phyloP scores from a whole-genome alignment of 2,329 filamentous ascomycete species.

The Chaetomiaceae sp. region DNA sequence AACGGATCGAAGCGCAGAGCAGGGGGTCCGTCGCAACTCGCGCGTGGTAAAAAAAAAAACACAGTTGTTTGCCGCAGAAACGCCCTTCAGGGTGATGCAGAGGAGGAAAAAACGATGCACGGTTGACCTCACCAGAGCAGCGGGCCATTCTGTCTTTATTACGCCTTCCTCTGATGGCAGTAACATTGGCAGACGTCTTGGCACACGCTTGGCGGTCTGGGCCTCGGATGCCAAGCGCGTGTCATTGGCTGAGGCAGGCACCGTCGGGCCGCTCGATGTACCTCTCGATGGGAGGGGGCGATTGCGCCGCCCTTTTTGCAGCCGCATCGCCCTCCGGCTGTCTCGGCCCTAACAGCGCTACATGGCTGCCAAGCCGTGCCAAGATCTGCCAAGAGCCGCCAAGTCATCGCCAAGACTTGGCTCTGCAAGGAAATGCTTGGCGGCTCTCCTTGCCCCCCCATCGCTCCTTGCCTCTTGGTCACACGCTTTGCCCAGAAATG shows the following conservation, averaged over 20 bases:
- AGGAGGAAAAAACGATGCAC: constrained; percentile 22
- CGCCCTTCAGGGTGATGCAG: constrained; percentile 16
- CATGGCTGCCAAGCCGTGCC: constrained; percentile 21
- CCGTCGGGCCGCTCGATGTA: constrained; percentile 22
- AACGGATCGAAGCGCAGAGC: not conserved
- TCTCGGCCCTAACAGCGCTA: constrained; percentile 22
- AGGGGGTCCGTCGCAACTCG: not conserved
- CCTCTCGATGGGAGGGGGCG: constrained; percentile 15
- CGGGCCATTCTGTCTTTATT: constrained; percentile 32
- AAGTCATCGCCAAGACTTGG: constrained; percentile 31
- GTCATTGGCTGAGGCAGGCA: constrained; percentile 24
- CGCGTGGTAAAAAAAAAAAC: not conserved
- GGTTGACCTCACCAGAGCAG: constrained; percentile 21
- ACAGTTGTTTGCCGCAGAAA: not conserved
- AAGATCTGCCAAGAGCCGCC: constrained; percentile 29
- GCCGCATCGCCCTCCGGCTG: not conserved
- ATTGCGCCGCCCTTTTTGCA: not conserved
- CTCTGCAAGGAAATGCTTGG: constrained; percentile 40
- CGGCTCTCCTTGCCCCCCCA: constrained; percentile 18
- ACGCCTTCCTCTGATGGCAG: constrained; percentile 25
- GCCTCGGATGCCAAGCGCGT: constrained; percentile 22
- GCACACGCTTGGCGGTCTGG: constrained; percentile 33
- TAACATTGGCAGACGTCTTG: constrained; percentile 29
- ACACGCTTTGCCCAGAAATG: constrained; percentile 22
- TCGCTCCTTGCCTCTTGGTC: constrained; percentile 21